Evolutionary conservation across 1,284 basidiomycete species (phyloP), one percentile per base, ranked within the genome.

Genomic region (Vanrija humicola): DNA sequence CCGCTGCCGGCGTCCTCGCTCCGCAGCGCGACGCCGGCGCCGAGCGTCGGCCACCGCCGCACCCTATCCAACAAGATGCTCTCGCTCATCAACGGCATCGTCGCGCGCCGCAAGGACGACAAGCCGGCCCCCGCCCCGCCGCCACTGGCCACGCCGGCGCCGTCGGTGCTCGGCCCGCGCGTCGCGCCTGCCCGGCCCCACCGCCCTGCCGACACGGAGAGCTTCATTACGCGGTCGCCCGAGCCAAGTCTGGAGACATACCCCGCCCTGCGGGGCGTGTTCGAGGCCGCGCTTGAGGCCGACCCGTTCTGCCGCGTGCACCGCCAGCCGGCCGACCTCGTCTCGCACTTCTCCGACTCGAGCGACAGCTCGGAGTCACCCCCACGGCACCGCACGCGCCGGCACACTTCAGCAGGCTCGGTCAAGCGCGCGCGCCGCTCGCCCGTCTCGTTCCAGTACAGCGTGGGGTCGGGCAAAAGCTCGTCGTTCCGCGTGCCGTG

Each of bases 141-240:
- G 12, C 14, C 18, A 16, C 62, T 7, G 7, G 16, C 21, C 12
- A 34, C 34, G 5, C 34, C 34, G 34, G 9, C 34, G 10, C 12
- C 34, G 34, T 34, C 34, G 12, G 7, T 46, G 9, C 16, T 26
- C 34, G 34, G 34, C 34, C 34, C 34, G 12, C 12, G 28, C n/a
- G 14, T 34, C 10, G 9, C 56, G 25, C 59, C 68, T 12, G 23
- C 45, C 10, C 59, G 66, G 21, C 68, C 68, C 5, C 65, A 70
- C 47, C 59, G 66, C 2, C 66, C 66, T 3, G 66, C 68, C 1
- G 65, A 63, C 16, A 65, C 68, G 18, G 65, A 64, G 1, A 59
- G 54, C 21, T 70, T 65, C 53, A 46, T 64, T 16, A 34, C 34
- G 34, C 34, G 9, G 7, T 34, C 34, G 12, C 34, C 34, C 34